Base-by-base conservation (phyloP, 495 filamentous ascomycete species). In the Immersiella caudata region DNA sequence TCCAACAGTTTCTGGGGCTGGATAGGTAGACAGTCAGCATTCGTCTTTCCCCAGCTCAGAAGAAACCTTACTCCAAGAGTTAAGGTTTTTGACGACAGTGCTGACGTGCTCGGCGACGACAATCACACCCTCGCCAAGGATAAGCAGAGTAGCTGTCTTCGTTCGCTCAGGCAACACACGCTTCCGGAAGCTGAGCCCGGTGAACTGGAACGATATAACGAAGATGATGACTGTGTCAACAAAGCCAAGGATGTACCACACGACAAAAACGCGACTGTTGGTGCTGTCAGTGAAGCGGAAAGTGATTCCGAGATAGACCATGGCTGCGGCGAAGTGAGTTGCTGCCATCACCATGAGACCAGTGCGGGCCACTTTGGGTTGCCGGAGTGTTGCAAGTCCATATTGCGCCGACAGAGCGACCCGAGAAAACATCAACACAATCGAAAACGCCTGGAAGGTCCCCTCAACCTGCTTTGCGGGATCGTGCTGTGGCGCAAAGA, bases 221-320 rank as follows among this genome's bases (percentile, higher is more conserved):
- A 60, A 60, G 6, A 60, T 60, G 18, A 60, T 22, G 25, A 18
- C 14, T 5, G 57, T 60, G 24, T 60, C 57, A 12, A 60, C 14
- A 25, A 60, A 60, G 25, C 57, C 57, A 36, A 60, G 16, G 18
- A 60, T 27, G n/a, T 60, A 60, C 57, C 57, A 60, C 24, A 25
- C 22, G 24, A 60, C 57, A 60, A 60, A 60, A 18, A 60, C 57
- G 25, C 57, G 25, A 24, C 57, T 60, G 57, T 60, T 60, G 25
- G 25, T 60, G 21, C 57, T 60, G 29, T 60, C 22, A 11, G 57
- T 60, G 21, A 60, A 60, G 25, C 57, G 57, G 29, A 60, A 60
- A 27, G 57, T 60, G 57, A 60, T 60, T 3, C 57, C 57, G 11
- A 60, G 57, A 60, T 60, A 60, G 11, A 60, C 22, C 57, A 60